Percentiles rank a stretch among this genome's conserved stretches.
Evolutionary conservation across 176 grass and related monocot genomes (phyloP).

Genomic region (Raddia distichophylla): DNA sequence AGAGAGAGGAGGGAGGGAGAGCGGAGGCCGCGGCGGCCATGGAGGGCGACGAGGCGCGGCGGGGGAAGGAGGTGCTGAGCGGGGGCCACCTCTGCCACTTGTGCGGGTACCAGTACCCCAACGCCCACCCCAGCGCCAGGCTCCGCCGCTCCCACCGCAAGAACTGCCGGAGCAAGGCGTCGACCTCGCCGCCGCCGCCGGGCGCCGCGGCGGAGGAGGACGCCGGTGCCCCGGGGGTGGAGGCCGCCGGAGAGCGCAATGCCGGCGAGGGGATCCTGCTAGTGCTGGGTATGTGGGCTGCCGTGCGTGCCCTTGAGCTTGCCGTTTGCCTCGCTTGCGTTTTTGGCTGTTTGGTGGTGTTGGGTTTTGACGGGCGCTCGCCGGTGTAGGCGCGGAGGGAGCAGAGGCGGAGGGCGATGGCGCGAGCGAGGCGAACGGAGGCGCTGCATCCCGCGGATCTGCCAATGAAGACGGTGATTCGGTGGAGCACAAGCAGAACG

Average conservation of each 20-base stretch:
- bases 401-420: neutral
- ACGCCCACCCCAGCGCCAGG: slow-evolving; percentile 71
- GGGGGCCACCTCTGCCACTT: slow-evolving; percentile 63
- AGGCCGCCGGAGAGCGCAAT: slow-evolving; percentile 20
- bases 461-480: slow-evolving; percentile 7
- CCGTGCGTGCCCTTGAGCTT: neutral
- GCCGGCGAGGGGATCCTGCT: neutral
- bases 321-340: neutral
- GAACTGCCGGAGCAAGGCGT: slow-evolving; percentile 46
- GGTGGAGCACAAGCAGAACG: neutral
- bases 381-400: neutral
- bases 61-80: slow-evolving; percentile 42
- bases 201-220: neutral
- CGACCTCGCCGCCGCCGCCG: neutral
- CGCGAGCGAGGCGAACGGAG: slow-evolving; percentile 19
- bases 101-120: slow-evolving; percentile 66
- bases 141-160: slow-evolving; percentile 66
- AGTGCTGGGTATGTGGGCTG: slow-evolving; percentile 10
- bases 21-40: neutral
- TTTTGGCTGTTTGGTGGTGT: neutral
- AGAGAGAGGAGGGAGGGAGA: neutral
- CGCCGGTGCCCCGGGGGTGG: neutral
- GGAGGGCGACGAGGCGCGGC: slow-evolving; percentile 39
- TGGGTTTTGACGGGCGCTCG: neutral
- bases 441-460: slow-evolving; percentile 37